A percentile compares a stretch with the other conserved stretches of the same genome.
Evolutionary conservation across 305 asterid species (phyloP).

Genomic region (Solanum chacoense): DNA sequence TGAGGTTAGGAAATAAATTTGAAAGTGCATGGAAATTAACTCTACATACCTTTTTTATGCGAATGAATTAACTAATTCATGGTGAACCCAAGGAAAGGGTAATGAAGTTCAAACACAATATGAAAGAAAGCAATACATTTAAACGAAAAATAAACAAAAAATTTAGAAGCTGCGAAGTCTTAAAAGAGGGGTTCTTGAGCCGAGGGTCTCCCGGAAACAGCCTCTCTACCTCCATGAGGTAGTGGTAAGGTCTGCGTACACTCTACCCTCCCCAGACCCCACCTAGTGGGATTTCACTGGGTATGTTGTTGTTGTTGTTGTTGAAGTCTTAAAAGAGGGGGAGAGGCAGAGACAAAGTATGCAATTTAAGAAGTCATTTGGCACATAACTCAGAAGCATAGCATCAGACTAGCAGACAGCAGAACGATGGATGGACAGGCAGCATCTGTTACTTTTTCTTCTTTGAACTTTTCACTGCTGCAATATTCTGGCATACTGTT

Average conservation of each 20-base stretch:
- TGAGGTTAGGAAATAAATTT: background rate
- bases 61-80: background rate
- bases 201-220: too few relatives aligned
- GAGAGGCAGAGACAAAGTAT: background rate
- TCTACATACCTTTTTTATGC: background rate
- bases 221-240: too few relatives aligned
- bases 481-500: background rate
- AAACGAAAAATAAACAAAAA: background rate
- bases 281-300: too few relatives aligned
- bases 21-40: background rate
- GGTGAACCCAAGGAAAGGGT: background rate
- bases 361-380: background rate
- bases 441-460: background rate
- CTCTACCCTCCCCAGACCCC: too few relatives aligned
- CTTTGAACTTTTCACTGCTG: background rate
- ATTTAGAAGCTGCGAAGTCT: background rate
- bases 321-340: background rate
- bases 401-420: background rate
- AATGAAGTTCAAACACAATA: background rate
- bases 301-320: too few relatives aligned
- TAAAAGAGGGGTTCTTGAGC: background rate
- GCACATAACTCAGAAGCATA: background rate
- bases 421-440: background rate
- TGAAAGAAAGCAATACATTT: background rate
- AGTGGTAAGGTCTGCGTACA: too few relatives aligned